These are phyloP conservation scores for Penicillium argentinense DNA, from an alignment of 495 filamentous ascomycete species.

Conservation along the genomic window DNA sequence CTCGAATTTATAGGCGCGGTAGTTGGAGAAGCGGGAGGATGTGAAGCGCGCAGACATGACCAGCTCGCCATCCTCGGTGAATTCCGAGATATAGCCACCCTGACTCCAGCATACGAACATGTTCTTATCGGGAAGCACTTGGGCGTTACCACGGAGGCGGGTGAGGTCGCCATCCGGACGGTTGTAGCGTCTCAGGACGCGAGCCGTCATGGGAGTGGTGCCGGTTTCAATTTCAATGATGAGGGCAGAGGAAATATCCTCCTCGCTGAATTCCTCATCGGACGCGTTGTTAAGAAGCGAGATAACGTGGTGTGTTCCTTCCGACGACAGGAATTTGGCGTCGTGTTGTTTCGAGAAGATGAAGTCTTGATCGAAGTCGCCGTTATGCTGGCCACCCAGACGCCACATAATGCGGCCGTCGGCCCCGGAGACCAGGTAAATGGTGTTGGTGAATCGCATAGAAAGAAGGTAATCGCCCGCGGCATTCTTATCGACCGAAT, in stretches of 20 bases:
- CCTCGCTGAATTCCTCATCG: constrained; percentile 41
- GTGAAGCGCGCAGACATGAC: constrained; percentile 38
- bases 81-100: constrained; percentile 51
- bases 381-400: constrained; percentile 43
- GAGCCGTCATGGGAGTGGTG: constrained; percentile 44
- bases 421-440: constrained; percentile 55
- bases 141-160: constrained; percentile 56
- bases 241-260: constrained; percentile 50
- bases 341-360: constrained; percentile 61
- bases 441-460: constrained; percentile 53
- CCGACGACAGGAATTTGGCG: constrained; percentile 50
- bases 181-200: constrained; percentile 33
- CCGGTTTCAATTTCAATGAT: constrained; percentile 51
- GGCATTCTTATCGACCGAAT: constrained; percentile 56
- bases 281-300: constrained; percentile 55
- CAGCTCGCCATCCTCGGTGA: constrained; percentile 44
- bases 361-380: constrained; percentile 47
- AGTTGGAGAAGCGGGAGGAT: constrained; percentile 26
- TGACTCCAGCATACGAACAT: constrained; percentile 60
- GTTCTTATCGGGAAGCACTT: constrained; percentile 52
- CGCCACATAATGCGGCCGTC: constrained; percentile 60
- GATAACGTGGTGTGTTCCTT: constrained; percentile 41
- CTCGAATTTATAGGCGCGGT: constrained; percentile 36
- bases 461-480: constrained; percentile 59
- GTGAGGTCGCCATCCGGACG: constrained; percentile 44